These are phyloP conservation scores for Rubus idaeus DNA, from an alignment of 306 rosid genomes.

Conservation along the genomic window DNA sequence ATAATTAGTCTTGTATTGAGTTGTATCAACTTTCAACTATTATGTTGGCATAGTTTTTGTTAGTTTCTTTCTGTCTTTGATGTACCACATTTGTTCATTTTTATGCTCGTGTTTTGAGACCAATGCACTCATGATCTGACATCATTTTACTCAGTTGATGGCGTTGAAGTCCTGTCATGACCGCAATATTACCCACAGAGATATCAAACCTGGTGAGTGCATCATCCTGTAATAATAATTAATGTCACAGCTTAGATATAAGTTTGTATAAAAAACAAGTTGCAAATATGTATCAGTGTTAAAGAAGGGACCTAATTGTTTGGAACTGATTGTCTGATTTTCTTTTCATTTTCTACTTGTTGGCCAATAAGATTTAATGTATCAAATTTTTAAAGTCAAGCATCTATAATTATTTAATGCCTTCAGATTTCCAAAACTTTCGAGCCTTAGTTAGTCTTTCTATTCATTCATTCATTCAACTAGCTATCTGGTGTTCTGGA, in stretches of 20 bases:
- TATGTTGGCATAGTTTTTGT: not conserved
- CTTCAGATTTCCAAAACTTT: not conserved
- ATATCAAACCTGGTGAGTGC: conserved; percentile 91
- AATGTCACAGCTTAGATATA: conserved; percentile 2
- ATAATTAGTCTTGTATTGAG: not conserved
- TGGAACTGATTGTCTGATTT: not conserved
- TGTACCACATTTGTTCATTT: conserved; percentile 1
- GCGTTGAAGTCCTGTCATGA: conserved; percentile 93
- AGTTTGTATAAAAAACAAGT: not conserved
- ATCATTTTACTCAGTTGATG: conserved; percentile 53
- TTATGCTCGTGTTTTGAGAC: not conserved
- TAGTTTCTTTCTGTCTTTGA: conserved; percentile 8
- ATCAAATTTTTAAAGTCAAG: not conserved
- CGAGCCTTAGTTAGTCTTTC: no score
- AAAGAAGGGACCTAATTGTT: not conserved
- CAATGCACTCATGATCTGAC: conserved; percentile 17
- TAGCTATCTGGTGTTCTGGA: no score
- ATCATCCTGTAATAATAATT: conserved; percentile 13
- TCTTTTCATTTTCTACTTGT: not conserved
- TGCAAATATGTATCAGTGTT: not conserved
- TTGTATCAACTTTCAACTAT: not conserved
- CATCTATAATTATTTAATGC: no score
- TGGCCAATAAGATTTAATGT: not conserved
- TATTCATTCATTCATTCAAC: no score
- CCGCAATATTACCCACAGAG: conserved; percentile 93